Evolutionary conservation across 2,329 filamentous ascomycete genomes (phyloP).

Genomic region (Lojkania enalia): DNA sequence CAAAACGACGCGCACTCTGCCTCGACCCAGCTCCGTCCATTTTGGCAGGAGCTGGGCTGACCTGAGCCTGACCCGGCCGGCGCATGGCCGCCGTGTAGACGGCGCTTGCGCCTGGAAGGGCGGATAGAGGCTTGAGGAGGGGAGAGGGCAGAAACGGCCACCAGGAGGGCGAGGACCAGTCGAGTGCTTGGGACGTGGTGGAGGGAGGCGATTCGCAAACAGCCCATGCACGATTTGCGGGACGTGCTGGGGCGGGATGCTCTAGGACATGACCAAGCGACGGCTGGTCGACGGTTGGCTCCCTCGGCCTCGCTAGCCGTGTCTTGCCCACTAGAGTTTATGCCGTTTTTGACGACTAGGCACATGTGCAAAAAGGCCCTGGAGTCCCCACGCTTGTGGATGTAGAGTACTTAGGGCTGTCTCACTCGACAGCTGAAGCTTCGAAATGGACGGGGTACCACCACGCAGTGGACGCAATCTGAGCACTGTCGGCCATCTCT

Average conservation of each 20-base stretch:
- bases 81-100: slow-evolving; percentile 31
- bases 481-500: slow-evolving; percentile 8
- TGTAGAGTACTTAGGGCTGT: slow-evolving; percentile 17
- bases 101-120: slow-evolving; percentile 43
- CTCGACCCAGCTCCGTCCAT: slow-evolving; percentile 12
- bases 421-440: slow-evolving; percentile 28
- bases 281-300: slow-evolving; percentile 25
- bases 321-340: slow-evolving; percentile 29
- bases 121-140: slow-evolving; percentile 37
- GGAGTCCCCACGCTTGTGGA: too few species aligned
- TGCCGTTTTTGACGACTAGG: slow-evolving; percentile 30
- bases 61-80: slow-evolving; percentile 17
- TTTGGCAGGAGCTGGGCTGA: slow-evolving; percentile 28
- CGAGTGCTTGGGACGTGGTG: slow-evolving; percentile 24
- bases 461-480: slow-evolving; percentile 10
- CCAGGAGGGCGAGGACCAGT: slow-evolving; percentile 31
- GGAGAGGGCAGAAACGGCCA: slow-evolving; percentile 18
- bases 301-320: slow-evolving; percentile 23
- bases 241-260: slow-evolving; percentile 20
- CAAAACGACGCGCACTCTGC: slow-evolving; percentile 26
- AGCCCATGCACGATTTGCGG: slow-evolving; percentile 28
- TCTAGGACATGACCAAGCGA: slow-evolving; percentile 23
- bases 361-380: slow-evolving; percentile 4
- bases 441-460: slow-evolving; percentile 25
- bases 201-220: slow-evolving; percentile 41